A percentile compares a stretch with the other conserved stretches of the same genome.
Evolutionary conservation across 2,329 filamentous ascomycete species (phyloP).

Genomic region (Fusarium phyllophilum): DNA sequence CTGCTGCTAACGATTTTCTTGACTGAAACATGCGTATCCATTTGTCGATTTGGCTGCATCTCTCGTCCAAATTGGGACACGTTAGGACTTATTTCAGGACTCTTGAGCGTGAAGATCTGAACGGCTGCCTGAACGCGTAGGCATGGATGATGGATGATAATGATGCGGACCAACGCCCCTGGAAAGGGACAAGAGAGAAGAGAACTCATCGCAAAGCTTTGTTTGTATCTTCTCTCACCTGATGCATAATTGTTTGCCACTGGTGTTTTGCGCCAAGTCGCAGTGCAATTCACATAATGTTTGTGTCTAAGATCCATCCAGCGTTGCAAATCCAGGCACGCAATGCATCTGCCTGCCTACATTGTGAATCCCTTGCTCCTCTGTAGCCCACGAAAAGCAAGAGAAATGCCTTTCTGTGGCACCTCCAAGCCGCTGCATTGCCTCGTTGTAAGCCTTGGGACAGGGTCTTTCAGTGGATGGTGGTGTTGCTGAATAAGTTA

Average conservation of each 20-base stretch:
- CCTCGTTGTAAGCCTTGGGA: slow-evolving; percentile 6
- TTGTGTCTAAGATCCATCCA: not conserved
- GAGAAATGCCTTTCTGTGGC: not conserved
- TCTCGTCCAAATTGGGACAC: not conserved
- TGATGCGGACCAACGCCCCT: not conserved
- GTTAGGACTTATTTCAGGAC: not conserved
- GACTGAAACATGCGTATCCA: not conserved
- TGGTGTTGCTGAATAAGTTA: not conserved
- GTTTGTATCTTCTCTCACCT: not conserved
- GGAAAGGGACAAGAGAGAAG: not conserved
- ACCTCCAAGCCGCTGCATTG: not conserved
- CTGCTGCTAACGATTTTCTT: not conserved
- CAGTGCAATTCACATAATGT: not conserved
- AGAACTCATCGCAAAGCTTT: not conserved
- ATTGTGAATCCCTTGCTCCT: not conserved
- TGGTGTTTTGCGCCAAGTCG: not conserved
- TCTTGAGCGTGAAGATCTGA: not conserved
- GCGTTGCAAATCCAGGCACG: not conserved
- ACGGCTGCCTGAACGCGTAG: not conserved
- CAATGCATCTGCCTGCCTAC: not conserved
- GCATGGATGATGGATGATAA: not conserved
- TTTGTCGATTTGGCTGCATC: not conserved
- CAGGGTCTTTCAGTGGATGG: not conserved
- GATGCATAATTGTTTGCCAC: not conserved
- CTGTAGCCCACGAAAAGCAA: not conserved